Base-by-base conservation (phyloP, 2,329 filamentous ascomycete species). In the Aureobasidium sp. region DNA sequence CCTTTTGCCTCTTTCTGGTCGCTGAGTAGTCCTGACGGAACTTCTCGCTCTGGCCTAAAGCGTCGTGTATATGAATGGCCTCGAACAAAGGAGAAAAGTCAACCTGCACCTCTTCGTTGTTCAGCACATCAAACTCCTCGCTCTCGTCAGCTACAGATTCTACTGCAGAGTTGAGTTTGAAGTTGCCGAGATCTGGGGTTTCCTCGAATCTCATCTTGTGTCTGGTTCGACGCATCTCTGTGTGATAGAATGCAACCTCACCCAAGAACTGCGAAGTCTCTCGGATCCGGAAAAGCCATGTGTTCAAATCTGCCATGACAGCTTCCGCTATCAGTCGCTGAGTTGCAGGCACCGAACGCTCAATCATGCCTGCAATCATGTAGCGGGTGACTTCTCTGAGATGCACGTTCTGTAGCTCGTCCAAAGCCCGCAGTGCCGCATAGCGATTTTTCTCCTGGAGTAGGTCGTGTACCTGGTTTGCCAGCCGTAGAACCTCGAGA, bases 191-290 rank as follows among this genome's bases (percentile, higher is more conserved):
- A 66, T 89, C 91, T 0, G 85, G 79, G 63, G 91, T 86, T 25
- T 85, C 82, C 66, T 96, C 89, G 9, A 88, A 84, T 25, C 94
- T 84, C 69, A 95, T 88, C 71, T 91, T 89, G 70, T 96, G 91
- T 55, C 93, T 84, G 29, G 85, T 84, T 65, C 93, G 84, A 48
- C 94, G 85, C 71, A 95, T 84, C 68, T 97, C 89, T 0, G 94
- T 99, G 70, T 97, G 91, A 70, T 95, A 97, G 71, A 99, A 95
- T 4, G 94, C 92, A 7, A 99, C 90, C 73, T 99, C 94, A 4
- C 94, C 94, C 8, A 99, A 78, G 65, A 96, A 97, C 68, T 97
- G 93, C 1, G 94, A 97, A 21, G 91, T 96, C 74, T 99, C 94
- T 68, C 94, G 86, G 65, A 99, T 96, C 27, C 90, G 87, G 70